Conservation (phyloP, 2,329 filamentous ascomycete genomes). For the Cladosporium sp. region DNA sequence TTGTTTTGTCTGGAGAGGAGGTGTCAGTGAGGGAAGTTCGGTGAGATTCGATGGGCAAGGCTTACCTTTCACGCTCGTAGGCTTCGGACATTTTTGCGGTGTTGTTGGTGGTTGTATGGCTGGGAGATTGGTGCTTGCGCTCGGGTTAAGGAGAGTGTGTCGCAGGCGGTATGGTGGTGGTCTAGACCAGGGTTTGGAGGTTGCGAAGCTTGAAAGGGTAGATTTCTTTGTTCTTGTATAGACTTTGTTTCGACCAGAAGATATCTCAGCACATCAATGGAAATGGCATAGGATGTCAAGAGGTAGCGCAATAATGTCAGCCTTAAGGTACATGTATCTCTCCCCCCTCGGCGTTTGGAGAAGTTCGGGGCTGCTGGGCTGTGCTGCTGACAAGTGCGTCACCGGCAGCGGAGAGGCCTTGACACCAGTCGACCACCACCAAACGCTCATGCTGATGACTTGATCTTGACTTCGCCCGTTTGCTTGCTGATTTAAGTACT, state of each 20-base stretch:
- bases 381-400: too few relatives aligned
- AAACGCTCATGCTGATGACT: neutral
- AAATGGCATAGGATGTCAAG: too few relatives aligned
- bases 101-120: neutral
- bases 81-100: constrained; percentile 53
- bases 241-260: too few relatives aligned
- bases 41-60: constrained; percentile 6
- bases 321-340: neutral
- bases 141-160: too few relatives aligned
- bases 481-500: neutral
- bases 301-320: neutral
- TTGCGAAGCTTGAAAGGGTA: too few relatives aligned
- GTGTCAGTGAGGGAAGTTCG: neutral
- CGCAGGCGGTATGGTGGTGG: neutral
- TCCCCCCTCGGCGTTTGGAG: too few relatives aligned
- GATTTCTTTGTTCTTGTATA: too few relatives aligned
- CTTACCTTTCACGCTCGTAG: constrained; percentile 57
- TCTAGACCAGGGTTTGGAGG: neutral
- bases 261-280: too few relatives aligned
- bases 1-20: constrained; percentile 69
- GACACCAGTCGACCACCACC: neutral
- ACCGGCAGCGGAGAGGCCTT: too few relatives aligned
- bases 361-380: too few relatives aligned
- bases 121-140: neutral
- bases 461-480: neutral